Evolutionary conservation across 2,329 filamentous ascomycete genomes (phyloP).

Genomic region (Scolecobasidium constrictum): DNA sequence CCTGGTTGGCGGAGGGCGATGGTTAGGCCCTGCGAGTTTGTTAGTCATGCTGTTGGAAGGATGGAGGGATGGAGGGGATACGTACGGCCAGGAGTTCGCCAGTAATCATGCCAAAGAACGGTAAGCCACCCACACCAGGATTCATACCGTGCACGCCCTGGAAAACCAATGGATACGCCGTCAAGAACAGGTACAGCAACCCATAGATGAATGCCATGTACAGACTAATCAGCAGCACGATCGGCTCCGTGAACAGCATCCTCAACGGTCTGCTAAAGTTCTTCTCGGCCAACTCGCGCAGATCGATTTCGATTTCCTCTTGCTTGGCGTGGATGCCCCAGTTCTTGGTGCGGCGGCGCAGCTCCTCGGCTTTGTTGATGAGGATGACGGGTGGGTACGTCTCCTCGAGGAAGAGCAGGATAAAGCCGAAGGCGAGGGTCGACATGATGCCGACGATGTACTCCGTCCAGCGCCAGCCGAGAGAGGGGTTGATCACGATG

Average conservation of each 20-base stretch:
- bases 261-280: constrained; percentile 41
- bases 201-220: constrained; percentile 39
- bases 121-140: constrained; percentile 59
- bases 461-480: constrained; percentile 46
- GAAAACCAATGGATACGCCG: constrained; percentile 76
- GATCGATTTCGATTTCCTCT: constrained; percentile 43
- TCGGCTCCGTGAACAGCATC: constrained; percentile 39
- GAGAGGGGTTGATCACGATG: constrained; percentile 33
- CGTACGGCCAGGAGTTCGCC: constrained; percentile 57
- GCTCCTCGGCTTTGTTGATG: constrained; percentile 43
- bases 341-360: constrained; percentile 45
- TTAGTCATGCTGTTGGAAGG: constrained; percentile 55
- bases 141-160: constrained; percentile 58
- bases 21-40: constrained; percentile 35
- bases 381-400: constrained; percentile 49
- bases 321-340: constrained; percentile 52
- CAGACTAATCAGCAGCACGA: constrained; percentile 35
- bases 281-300: constrained; percentile 37
- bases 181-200: constrained; percentile 75
- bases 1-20: constrained; percentile 54
- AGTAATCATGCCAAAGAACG: constrained; percentile 75
- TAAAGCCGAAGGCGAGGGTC: constrained; percentile 35
- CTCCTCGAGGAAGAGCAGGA: constrained; percentile 44
- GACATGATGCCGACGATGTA: constrained; percentile 39
- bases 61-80: too few species aligned